These are phyloP conservation scores for Talaromyces sp. DNA, from an alignment of 2,329 filamentous ascomycete species.

Conservation along the genomic window DNA sequence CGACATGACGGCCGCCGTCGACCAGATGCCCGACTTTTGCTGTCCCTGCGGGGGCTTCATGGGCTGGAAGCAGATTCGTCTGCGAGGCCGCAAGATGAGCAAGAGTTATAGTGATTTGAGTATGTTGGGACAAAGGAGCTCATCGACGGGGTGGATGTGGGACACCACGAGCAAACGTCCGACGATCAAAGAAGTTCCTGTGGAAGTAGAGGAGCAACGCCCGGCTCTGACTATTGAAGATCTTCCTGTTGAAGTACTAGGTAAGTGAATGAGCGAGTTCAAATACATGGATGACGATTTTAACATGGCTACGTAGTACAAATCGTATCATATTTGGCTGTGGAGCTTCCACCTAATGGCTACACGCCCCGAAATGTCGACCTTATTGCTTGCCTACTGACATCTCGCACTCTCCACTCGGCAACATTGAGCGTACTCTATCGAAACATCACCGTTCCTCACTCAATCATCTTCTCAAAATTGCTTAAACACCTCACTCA, in stretches of 20 bases:
- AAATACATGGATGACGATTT: background rate
- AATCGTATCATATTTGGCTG: constrained; percentile 70
- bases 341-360: constrained; percentile 72
- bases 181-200: constrained; percentile 24
- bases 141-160: constrained; percentile 43
- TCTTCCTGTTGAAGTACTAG: constrained; percentile 67
- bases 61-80: constrained; percentile 45
- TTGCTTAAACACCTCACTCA: constrained; percentile 66
- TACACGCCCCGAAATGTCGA: constrained; percentile 74
- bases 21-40: constrained; percentile 43
- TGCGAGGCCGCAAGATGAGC: constrained; percentile 43
- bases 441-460: constrained; percentile 74
- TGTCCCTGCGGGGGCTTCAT: constrained; percentile 46
- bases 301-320: constrained; percentile 48
- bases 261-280: constrained; percentile 49
- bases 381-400: constrained; percentile 69
- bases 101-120: constrained; percentile 45
- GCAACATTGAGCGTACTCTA: constrained; percentile 74
- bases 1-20: constrained; percentile 20
- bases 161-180: constrained; percentile 29
- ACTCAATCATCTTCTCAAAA: constrained; percentile 79
- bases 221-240: constrained; percentile 57
- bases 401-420: constrained; percentile 70
- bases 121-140: constrained; percentile 28
- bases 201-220: constrained; percentile 24